These are phyloP conservation scores for Thelonectria blattea DNA, from an alignment of 2,329 filamentous ascomycete species.

Conservation along the genomic window DNA sequence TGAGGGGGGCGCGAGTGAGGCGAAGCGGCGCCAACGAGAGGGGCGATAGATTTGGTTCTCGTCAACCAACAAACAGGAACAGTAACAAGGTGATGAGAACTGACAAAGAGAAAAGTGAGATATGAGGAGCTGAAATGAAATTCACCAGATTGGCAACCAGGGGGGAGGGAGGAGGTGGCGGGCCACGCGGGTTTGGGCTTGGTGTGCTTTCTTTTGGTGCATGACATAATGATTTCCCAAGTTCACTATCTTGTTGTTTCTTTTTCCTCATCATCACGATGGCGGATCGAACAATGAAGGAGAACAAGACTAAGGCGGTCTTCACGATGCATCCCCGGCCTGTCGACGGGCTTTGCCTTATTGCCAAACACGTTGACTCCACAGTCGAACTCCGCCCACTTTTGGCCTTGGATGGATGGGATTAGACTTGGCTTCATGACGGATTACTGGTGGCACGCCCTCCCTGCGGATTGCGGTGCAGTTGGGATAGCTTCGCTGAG, in stretches of 20 bases:
- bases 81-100: slow-evolving; percentile 1
- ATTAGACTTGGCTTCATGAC: slow-evolving; percentile 13
- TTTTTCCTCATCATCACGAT: slow-evolving; percentile 22
- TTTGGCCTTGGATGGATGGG: slow-evolving; percentile 7
- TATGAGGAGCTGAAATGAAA: slow-evolving; percentile 10
- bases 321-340: slow-evolving; percentile 28
- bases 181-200: neutral
- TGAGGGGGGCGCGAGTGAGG: slow-evolving; percentile 15
- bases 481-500: neutral
- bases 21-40: slow-evolving; percentile 14
- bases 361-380: slow-evolving; percentile 35
- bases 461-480: slow-evolving; percentile 10
- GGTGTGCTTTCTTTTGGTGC: neutral
- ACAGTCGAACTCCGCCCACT: slow-evolving; percentile 25
- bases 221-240: slow-evolving; percentile 15
- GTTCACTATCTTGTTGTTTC: neutral
- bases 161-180: neutral
- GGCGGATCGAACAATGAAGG: slow-evolving; percentile 17
- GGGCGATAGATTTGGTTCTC: slow-evolving; percentile 6
- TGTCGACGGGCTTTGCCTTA: slow-evolving; percentile 38
- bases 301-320: slow-evolving; percentile 23
- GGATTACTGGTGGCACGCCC: slow-evolving; percentile 16
- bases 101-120: slow-evolving; percentile 6
- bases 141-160: slow-evolving; percentile 3
- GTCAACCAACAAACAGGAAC: neutral